These are phyloP conservation scores for Kodamaea sagamina DNA, from an alignment of 805 yeast genomes.

Conservation along the genomic window DNA sequence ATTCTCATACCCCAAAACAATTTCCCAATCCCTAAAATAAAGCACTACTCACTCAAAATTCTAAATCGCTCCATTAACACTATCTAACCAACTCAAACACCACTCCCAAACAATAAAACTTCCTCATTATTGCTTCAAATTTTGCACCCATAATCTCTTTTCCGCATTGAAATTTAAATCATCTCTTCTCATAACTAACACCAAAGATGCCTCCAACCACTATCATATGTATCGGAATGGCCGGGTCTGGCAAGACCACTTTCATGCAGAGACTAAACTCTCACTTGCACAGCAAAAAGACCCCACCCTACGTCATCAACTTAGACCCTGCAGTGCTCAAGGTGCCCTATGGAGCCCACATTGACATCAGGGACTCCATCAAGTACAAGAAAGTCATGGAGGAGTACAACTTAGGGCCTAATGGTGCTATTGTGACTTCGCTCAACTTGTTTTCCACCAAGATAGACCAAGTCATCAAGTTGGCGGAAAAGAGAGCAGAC, in stretches of 20 bases:
- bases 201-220: slow-evolving; percentile 37
- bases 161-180: slow-evolving; percentile 3
- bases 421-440: slow-evolving; percentile 97
- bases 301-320: slow-evolving; percentile 88
- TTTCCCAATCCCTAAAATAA: too few relatives aligned
- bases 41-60: too few relatives aligned
- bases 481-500: slow-evolving; percentile 76
- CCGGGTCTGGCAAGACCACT: slow-evolving; percentile 91
- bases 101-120: neutral
- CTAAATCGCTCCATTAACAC: too few relatives aligned
- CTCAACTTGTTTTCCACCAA: slow-evolving; percentile 90
- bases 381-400: slow-evolving; percentile 97
- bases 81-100: too few relatives aligned
- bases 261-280: slow-evolving; percentile 94
- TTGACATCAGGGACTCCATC: slow-evolving; percentile 94
- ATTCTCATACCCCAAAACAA: too few relatives aligned
- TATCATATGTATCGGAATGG: slow-evolving; percentile 52
- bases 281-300: slow-evolving; percentile 70
- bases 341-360: slow-evolving; percentile 91
- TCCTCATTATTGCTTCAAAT: neutral
- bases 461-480: slow-evolving; percentile 87
- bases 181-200: slow-evolving; percentile 6
- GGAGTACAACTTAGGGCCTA: slow-evolving; percentile 92
- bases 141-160: neutral
- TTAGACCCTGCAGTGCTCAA: slow-evolving; percentile 95